These are phyloP conservation scores for Suillus sp. DNA, from an alignment of 768 basidiomycete species.

Conservation along the genomic window DNA sequence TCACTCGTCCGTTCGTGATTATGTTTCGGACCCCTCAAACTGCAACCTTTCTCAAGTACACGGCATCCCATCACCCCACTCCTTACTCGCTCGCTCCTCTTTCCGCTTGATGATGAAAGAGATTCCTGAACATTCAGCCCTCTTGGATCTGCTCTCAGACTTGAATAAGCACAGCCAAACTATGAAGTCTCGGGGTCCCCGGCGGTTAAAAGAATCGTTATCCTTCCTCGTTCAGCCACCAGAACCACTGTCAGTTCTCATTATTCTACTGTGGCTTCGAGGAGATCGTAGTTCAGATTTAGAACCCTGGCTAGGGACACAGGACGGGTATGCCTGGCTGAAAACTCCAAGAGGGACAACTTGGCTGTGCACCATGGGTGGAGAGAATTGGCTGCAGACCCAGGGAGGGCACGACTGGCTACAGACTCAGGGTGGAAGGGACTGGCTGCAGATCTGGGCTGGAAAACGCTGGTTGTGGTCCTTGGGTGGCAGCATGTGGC, in stretches of 20 bases:
- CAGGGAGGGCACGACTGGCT: neutral
- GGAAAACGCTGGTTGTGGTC: neutral
- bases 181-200: neutral
- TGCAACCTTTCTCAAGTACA: conserved; percentile 1
- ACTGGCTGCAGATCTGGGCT: neutral
- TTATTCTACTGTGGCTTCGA: neutral
- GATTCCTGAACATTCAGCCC: neutral
- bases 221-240: neutral
- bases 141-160: neutral
- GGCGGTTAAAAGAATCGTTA: neutral
- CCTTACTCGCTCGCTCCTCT: neutral
- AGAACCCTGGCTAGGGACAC: neutral
- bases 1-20: neutral
- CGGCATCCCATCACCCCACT: neutral
- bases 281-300: neutral
- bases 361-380: neutral
- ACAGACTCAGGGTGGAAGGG: neutral
- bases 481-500: neutral
- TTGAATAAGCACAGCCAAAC: neutral
- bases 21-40: neutral
- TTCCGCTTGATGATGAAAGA: conserved; percentile 7
- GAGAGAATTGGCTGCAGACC: neutral
- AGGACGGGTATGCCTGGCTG: neutral
- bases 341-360: neutral
- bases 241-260: neutral